Conservation (phyloP, 1,284 basidiomycete genomes). For the Moesziomyces antarcticus region DNA sequence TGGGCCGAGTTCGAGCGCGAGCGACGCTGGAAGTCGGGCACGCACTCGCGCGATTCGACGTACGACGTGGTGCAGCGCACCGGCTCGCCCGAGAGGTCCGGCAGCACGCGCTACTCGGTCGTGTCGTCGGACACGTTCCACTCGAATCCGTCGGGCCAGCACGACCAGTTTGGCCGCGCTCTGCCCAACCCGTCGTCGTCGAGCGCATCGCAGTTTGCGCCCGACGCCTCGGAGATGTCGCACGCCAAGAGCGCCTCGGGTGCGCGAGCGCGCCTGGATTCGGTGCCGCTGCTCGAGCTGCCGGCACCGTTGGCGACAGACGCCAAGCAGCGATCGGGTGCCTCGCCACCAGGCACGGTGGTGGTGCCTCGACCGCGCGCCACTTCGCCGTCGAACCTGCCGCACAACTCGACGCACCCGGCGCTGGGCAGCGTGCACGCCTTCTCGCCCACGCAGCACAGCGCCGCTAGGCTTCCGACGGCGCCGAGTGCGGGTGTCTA, state of each 20-base stretch:
- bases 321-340: slow-evolving; percentile 44
- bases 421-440: slow-evolving; percentile 23
- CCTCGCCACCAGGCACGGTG: slow-evolving; percentile 39
- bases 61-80: slow-evolving; percentile 71
- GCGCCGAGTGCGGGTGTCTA: slow-evolving; percentile 22
- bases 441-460: slow-evolving; percentile 17
- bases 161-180: slow-evolving; percentile 48
- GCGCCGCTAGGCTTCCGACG: slow-evolving; percentile 13
- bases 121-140: slow-evolving; percentile 58
- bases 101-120: slow-evolving; percentile 57
- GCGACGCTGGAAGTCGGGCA: slow-evolving; percentile 88
- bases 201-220: slow-evolving; percentile 26
- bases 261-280: slow-evolving; percentile 57
- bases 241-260: slow-evolving; percentile 54
- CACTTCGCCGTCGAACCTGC: slow-evolving; percentile 38
- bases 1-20: slow-evolving; percentile 99
- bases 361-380: slow-evolving; percentile 51
- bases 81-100: slow-evolving; percentile 59
- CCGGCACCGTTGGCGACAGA: slow-evolving; percentile 65
- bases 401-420: slow-evolving; percentile 38
- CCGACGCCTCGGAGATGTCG: slow-evolving; percentile 45
- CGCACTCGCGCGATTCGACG: slow-evolving; percentile 81
- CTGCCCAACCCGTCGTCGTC: slow-evolving; percentile 33
- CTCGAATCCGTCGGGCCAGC: slow-evolving; percentile 51
- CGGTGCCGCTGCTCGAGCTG: slow-evolving; percentile 65